Evolutionary conservation across 192 early-diverging fungal species (phyloP).

Genomic region (Physocladia obscura): DNA sequence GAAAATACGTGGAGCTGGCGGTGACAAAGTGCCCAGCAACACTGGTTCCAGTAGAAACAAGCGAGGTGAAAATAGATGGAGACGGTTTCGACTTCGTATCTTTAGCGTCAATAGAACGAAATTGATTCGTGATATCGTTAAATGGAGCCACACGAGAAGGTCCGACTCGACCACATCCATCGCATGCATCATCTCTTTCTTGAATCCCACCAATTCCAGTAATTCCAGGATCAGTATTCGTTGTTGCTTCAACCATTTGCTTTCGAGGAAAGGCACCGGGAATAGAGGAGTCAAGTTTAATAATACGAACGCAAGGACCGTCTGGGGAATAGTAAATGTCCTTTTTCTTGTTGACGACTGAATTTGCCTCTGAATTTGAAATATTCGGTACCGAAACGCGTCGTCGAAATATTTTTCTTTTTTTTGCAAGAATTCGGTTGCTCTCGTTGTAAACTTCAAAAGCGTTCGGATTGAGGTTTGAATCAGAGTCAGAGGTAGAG

Average conservation of each 20-base stretch:
- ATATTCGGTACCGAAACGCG: not conserved
- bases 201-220: constrained; percentile 2
- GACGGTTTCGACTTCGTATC: not conserved
- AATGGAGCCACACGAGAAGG: constrained; percentile 10
- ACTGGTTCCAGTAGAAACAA: constrained; percentile 8
- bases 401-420: not conserved
- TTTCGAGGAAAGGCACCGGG: constrained; percentile 18
- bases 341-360: not conserved
- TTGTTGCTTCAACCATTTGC: constrained; percentile 10
- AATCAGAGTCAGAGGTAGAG: not conserved
- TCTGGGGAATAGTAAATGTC: not conserved
- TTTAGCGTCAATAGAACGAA: not conserved
- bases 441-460: constrained; percentile 14
- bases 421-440: constrained; percentile 7
- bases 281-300: constrained; percentile 24
- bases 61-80: constrained; percentile 5
- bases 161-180: constrained; percentile 3
- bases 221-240: constrained; percentile 16
- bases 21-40: constrained; percentile 27
- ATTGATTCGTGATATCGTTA: constrained; percentile 10
- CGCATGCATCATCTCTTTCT: constrained; percentile 3
- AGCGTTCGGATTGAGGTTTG: not conserved
- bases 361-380: not conserved
- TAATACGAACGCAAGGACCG: constrained; percentile 16
- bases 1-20: constrained; percentile 25